Evolutionary conservation across 495 filamentous ascomycete species (phyloP).

Genomic region (Penicillium longicatenatum): DNA sequence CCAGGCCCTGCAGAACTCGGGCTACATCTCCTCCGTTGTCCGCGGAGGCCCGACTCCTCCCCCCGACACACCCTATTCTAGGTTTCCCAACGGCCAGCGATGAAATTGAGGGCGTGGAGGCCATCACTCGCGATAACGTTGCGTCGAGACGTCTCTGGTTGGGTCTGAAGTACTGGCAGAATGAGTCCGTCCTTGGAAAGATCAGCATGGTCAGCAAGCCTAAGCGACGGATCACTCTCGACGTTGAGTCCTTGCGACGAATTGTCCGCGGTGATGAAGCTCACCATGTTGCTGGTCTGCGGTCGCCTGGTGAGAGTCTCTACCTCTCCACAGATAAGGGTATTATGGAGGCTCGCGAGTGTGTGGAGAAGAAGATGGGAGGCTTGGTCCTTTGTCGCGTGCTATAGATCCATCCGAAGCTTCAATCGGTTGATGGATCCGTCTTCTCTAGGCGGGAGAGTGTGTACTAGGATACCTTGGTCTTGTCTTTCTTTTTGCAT

Average conservation of each 20-base stretch:
- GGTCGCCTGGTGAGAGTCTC: conserved; percentile 77
- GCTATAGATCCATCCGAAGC: conserved; percentile 26
- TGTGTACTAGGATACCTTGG: conserved; percentile 11
- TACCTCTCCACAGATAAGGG: conserved; percentile 79
- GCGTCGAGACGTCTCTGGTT: conserved; percentile 82
- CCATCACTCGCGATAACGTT: conserved; percentile 77
- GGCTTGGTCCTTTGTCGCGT: conserved; percentile 82
- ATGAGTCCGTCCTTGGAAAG: conserved; percentile 75
- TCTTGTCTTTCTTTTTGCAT: conserved; percentile 39
- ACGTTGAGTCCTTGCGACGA: conserved; percentile 56
- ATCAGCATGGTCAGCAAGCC: conserved; percentile 75
- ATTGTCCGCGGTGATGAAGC: conserved; percentile 67
- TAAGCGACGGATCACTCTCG: conserved; percentile 68
- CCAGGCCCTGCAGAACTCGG: conserved; percentile 76
- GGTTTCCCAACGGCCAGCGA: conserved; percentile 44
- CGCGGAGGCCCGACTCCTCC: conserved; percentile 72
- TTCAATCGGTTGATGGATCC: conserved; percentile 5
- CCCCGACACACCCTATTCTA: conserved; percentile 54
- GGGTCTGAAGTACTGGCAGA: conserved; percentile 91
- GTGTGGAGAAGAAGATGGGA: conserved; percentile 79
- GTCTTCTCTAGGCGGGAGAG: conserved; percentile 2
- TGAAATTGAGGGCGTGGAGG: conserved; percentile 43
- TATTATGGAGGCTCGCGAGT: conserved; percentile 84
- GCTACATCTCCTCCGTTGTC: conserved; percentile 80
- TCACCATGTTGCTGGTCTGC: conserved; percentile 69